Evolutionary conservation across 805 yeast species (phyloP), one percentile per base, ranked within the genome.

Genomic region (Monosporozyma aerobia): DNA sequence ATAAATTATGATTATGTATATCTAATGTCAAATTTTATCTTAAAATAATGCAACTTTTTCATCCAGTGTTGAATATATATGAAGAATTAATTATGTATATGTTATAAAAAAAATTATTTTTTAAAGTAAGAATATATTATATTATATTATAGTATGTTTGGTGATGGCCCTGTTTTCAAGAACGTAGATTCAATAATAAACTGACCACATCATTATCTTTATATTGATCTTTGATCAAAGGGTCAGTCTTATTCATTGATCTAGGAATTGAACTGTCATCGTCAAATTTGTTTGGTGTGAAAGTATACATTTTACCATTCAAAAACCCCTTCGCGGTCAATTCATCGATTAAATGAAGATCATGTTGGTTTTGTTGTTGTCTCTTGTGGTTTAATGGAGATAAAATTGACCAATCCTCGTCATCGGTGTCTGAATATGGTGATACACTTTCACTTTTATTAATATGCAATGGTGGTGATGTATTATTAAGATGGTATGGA

Each of bases 371-470:
- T 19, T 45, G 53, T 16, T 59, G 56, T 5, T 55, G 56, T 5
- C 54, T 56, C 19, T 58, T 50, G 39, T 57, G 57, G 48, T 58
- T 70, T 47, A 86, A 71, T 54, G 88, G 71, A 43, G 79, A 72
- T 39, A 79, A 51, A 90, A 84, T 0, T 56, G 83, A 86, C 99
- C 99, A 92, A 69, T 92, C 98, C 69, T 92, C 99, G 64, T 92
- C 98, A 68, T 92, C 99, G 0, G 99, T 92, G 62, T 88, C 95
- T 45, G 82, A 77, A 50, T 77, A 49, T 70, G 70, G 60, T 64
- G 73, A 57, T 76, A 22, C 40, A 5, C n/a, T 32, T 3, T 45
- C 48, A 13, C 8, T 29, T 11, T 16, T 45, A 45, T 16, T 45
- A 27, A 9, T 29, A 29, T 29, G n/a, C 16, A 44, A 16, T n/a